A percentile compares a stretch with the other conserved stretches of the same genome.
Conservation (phyloP, 495 filamentous ascomycete genomes). For the Hypoxylon lienhwacheense region DNA sequence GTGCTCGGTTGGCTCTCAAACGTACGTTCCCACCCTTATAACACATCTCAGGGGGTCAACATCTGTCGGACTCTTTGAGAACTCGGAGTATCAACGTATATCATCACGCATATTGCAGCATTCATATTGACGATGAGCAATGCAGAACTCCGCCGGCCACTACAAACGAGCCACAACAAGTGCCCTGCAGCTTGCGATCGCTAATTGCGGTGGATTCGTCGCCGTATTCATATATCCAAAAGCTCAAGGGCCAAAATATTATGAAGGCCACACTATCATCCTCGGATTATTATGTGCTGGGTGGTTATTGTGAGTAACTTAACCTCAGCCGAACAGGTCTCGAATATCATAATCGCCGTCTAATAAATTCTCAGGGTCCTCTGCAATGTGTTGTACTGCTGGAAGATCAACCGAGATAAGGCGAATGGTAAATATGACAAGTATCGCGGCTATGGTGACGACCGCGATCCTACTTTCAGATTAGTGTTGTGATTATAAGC, state of each 20-base stretch:
- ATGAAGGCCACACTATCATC: slow-evolving; percentile 62
- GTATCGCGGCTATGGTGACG: slow-evolving; percentile 62
- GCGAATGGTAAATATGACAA: slow-evolving; percentile 61
- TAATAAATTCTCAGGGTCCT: slow-evolving; percentile 53
- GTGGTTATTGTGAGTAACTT: slow-evolving; percentile 64
- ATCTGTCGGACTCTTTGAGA: background rate
- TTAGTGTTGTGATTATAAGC: slow-evolving; percentile 55
- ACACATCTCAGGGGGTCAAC: background rate
- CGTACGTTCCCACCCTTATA: slow-evolving; percentile 23
- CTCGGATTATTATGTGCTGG: slow-evolving; percentile 59
- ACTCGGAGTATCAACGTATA: background rate
- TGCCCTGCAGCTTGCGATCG: slow-evolving; percentile 52
- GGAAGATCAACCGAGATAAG: slow-evolving; percentile 69
- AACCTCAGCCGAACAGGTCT: background rate
- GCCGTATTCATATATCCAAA: slow-evolving; percentile 63
- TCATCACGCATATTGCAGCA: background rate
- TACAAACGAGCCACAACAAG: slow-evolving; percentile 51
- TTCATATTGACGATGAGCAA: slow-evolving; percentile 4
- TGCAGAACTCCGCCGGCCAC: slow-evolving; percentile 48
- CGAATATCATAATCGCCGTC: background rate
- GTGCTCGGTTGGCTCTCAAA: slow-evolving; percentile 69
- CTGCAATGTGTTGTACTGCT: slow-evolving; percentile 65
- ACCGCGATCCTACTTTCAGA: slow-evolving; percentile 66
- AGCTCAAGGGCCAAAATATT: slow-evolving; percentile 48
- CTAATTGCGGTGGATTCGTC: slow-evolving; percentile 55